A percentile compares a stretch with the other conserved stretches of the same genome.
These are phyloP conservation scores for Nakaseomyces delphensis DNA, from an alignment of 1,139 yeast species.

Conservation along the genomic window DNA sequence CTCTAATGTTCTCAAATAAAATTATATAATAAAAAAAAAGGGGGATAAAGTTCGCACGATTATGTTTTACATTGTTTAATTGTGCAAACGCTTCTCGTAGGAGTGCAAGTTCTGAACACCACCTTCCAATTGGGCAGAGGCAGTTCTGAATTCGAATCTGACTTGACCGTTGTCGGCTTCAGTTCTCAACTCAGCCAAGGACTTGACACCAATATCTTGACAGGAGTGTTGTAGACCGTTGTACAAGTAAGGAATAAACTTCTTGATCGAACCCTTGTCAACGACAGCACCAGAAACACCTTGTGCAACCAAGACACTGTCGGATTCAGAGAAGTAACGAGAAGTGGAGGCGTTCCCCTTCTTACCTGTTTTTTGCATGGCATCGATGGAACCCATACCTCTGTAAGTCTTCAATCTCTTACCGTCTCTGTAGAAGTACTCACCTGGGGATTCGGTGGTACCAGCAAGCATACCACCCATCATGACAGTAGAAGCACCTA, in stretches of 20 bases:
- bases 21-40: neutral
- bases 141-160: constrained; percentile 96
- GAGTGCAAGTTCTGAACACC: constrained; percentile 96
- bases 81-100: constrained; percentile 93
- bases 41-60: neutral
- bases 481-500: constrained; percentile 97
- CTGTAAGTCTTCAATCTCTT: constrained; percentile 94
- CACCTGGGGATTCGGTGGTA: constrained; percentile 97
- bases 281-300: constrained; percentile 97
- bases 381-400: constrained; percentile 99
- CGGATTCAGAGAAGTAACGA: constrained; percentile 94
- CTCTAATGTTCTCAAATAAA: neutral
- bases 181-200: constrained; percentile 55
- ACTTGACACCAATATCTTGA: constrained; percentile 89
- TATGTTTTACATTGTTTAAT: constrained; percentile 35
- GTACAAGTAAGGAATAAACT: constrained; percentile 87
- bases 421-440: constrained; percentile 95
- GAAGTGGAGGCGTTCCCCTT: constrained; percentile 96
- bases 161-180: constrained; percentile 60
- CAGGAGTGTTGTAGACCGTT: constrained; percentile 97
- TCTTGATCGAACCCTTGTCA: constrained; percentile 91
- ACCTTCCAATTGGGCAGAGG: constrained; percentile 98
- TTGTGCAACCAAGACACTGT: constrained; percentile 93
- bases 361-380: constrained; percentile 87
- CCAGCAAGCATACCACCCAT: constrained; percentile 99